Conservation (phyloP, 495 filamentous ascomycete genomes). For the Tetracladium marchalianum region DNA sequence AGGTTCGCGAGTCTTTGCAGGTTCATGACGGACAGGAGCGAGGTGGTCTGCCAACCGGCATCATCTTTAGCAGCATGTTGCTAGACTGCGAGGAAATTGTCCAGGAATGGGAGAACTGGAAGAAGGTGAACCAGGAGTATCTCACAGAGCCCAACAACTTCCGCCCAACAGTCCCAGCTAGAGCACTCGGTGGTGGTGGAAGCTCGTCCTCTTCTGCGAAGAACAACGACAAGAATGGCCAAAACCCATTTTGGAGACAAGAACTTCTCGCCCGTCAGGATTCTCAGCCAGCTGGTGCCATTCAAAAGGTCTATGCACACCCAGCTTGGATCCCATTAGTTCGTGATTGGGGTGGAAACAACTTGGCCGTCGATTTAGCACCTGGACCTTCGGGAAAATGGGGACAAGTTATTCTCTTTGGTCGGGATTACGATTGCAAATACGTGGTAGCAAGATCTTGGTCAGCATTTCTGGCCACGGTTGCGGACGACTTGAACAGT, state of each 20-base stretch:
- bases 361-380: constrained; percentile 86
- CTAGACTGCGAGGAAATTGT: constrained; percentile 98
- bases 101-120: constrained; percentile 96
- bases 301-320: constrained; percentile 91
- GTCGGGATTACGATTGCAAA: constrained; percentile 96
- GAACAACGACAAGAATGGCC: constrained; percentile 30
- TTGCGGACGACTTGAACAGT: constrained; percentile 83
- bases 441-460: constrained; percentile 92
- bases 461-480: constrained; percentile 73
- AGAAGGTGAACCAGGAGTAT: constrained; percentile 82
- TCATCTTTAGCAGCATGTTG: constrained; percentile 90
- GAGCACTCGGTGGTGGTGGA: constrained; percentile 57
- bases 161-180: constrained; percentile 49
- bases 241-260: constrained; percentile 65
- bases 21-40: constrained; percentile 94
- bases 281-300: constrained; percentile 72
- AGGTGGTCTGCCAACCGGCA: constrained; percentile 79
- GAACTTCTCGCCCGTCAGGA: constrained; percentile 79
- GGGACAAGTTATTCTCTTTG: constrained; percentile 95
- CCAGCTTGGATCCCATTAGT: constrained; percentile 93
- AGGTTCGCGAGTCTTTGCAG: constrained; percentile 85
- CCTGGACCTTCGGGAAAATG: constrained; percentile 84
- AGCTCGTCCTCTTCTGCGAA: constrained; percentile 38
- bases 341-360: constrained; percentile 97
- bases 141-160: constrained; percentile 46